Percentiles rank a stretch among this genome's conserved stretches.
Conservation (phyloP, 2,329 filamentous ascomycete species). For the Fusarium bulbicola region DNA sequence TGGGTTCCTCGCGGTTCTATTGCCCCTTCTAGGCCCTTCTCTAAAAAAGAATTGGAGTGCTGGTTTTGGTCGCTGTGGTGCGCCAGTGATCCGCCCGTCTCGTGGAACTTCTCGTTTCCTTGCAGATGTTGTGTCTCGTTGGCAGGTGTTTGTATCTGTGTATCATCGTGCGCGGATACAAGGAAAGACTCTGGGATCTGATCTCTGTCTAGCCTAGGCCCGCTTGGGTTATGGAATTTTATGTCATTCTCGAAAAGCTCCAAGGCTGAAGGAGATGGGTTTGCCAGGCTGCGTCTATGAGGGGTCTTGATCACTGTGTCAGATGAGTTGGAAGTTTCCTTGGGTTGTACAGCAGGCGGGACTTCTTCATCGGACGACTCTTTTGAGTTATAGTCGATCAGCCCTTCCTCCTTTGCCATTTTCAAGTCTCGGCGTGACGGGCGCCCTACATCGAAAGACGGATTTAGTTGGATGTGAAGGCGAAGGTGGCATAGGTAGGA, state of each 20-base stretch:
- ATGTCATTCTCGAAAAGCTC: slow-evolving; percentile 48
- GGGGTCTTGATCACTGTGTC: slow-evolving; percentile 52
- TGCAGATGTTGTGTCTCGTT: background rate
- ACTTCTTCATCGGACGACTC: background rate
- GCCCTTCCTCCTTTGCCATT: background rate
- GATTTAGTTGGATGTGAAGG: slow-evolving; percentile 13
- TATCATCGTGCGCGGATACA: background rate
- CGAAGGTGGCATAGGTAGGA: slow-evolving; percentile 4
- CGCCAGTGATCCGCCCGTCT: background rate
- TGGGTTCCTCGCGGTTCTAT: slow-evolving; percentile 21
- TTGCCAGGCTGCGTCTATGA: slow-evolving; percentile 37
- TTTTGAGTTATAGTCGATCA: slow-evolving; percentile 10
- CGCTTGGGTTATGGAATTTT: slow-evolving; percentile 37
- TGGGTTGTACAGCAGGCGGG: background rate
- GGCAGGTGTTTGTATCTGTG: background rate
- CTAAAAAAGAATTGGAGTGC: slow-evolving; percentile 51
- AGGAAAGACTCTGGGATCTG: background rate
- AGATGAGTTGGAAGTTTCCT: slow-evolving; percentile 42
- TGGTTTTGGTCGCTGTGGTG: background rate
- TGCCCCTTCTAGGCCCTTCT: slow-evolving; percentile 21
- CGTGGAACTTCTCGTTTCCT: background rate
- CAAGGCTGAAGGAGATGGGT: slow-evolving; percentile 38
- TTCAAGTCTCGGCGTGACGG: background rate
- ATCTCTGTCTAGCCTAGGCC: background rate
- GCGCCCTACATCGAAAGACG: slow-evolving; percentile 1